Base-by-base conservation (phyloP, 345 rosid genomes). In the Lumnitzera littorea region DNA sequence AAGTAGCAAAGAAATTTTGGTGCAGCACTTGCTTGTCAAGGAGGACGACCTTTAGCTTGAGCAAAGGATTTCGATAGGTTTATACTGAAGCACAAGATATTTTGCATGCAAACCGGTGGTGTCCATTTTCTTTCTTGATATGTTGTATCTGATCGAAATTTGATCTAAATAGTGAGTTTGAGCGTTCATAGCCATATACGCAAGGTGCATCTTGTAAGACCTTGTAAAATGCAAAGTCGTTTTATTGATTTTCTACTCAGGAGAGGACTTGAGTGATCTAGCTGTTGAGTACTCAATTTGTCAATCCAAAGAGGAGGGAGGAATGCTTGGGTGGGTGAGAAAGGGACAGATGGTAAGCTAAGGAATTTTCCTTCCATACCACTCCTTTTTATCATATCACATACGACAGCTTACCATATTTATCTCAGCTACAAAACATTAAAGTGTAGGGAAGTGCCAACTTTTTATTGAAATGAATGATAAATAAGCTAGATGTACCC, bases 281-380 rank as follows among this genome's bases (percentile, higher is more conserved):
- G 96, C 96, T 0, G 83, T 71, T 27, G 91, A 88, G 57, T 72
- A 83, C 78, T 91, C 96, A 7, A 74, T 84, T 43, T 91, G 98
- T 72, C 98, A 88, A 55, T 88, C 98, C 65, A 91, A 84, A 67
- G 62, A 75, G 56, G 83, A 82, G n/a, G 95, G 90, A 4, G 98
- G 96, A 68, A 80, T 91, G 80, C 96, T 91, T 72, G 96, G 98
- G 47, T 88, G 98, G 96, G 88, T 91, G 31, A 82, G 72, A 68
- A 65, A 74, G 74, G 98, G 98, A 54, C 95, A 88, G 78, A 83
- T 91, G 98, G 96, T 91, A 76, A 13, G 73, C 67, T 46, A 51
- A 54, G 48, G 50, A 46, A 41, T 15, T 49, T 20, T 53, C 14
- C 49, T 20, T 36, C 6, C 6, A 9, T 3, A 36, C 7, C 6